These are phyloP conservation scores for Nicotiana otophora DNA, from an alignment of 257 asterid species.

Conservation along the genomic window DNA sequence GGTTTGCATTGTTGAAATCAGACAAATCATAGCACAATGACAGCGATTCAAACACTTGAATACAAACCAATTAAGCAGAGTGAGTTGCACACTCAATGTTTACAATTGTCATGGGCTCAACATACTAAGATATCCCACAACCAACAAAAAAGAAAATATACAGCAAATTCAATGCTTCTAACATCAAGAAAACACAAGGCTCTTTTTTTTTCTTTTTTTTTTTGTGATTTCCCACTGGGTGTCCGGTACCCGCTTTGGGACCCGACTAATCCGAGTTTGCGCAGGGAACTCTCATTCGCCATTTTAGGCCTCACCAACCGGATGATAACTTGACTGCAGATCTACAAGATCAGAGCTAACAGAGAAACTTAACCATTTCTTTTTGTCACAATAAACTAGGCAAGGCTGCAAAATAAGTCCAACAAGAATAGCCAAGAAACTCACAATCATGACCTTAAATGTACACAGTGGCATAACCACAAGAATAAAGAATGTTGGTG, in stretches of 20 bases:
- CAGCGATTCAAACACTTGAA: background rate
- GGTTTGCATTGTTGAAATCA: background rate
- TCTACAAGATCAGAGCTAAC: slow-evolving; percentile 24
- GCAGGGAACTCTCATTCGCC: background rate
- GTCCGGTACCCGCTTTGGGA: no score
- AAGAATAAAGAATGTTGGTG: slow-evolving; percentile 41
- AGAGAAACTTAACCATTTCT: slow-evolving; percentile 38
- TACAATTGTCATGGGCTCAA: background rate
- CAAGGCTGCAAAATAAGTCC: slow-evolving; percentile 54
- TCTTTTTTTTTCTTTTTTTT: no score
- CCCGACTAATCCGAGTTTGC: no score
- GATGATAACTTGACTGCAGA: slow-evolving; percentile 4
- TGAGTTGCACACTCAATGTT: background rate
- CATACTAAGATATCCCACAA: background rate
- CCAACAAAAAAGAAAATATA: background rate
- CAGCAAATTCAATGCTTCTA: background rate
- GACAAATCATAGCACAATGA: background rate
- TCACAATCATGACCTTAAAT: slow-evolving; percentile 41
- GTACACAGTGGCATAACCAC: slow-evolving; percentile 47
- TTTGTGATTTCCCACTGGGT: no score
- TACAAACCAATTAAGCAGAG: background rate
- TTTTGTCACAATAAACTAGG: slow-evolving; percentile 35
- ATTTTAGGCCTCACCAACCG: slow-evolving; percentile 10
- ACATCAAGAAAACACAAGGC: background rate
- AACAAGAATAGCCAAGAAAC: slow-evolving; percentile 37